Conservation (phyloP, 2,329 filamentous ascomycete species). For the Pestalotiopsis sp. region DNA sequence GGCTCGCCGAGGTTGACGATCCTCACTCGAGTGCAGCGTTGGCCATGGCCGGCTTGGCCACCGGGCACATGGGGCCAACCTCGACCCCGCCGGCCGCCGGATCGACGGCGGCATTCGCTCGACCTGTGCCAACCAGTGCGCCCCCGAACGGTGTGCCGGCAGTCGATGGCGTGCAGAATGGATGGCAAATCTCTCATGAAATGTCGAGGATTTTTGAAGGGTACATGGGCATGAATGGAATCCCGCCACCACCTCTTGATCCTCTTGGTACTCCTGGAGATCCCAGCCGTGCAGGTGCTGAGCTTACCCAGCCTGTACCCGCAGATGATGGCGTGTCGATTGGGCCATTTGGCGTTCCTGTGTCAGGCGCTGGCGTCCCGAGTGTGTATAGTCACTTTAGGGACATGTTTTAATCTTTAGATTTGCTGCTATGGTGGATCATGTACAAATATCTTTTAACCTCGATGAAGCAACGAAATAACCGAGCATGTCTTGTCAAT, state of each 20-base stretch:
- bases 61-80: constrained; percentile 33
- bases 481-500: background rate
- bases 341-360: constrained; percentile 8
- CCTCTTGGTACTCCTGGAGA: constrained; percentile 4
- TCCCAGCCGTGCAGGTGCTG: background rate
- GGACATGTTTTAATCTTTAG: constrained; percentile 27
- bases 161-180: constrained; percentile 38
- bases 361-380: constrained; percentile 15
- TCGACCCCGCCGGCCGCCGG: constrained; percentile 11
- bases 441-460: background rate
- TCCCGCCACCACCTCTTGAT: background rate
- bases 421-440: background rate
- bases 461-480: background rate
- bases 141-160: constrained; percentile 14
- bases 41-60: constrained; percentile 58
- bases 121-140: constrained; percentile 14
- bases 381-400: constrained; percentile 29
- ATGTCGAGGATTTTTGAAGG: constrained; percentile 53
- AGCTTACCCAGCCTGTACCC: constrained; percentile 6
- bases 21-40: constrained; percentile 54
- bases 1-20: constrained; percentile 58
- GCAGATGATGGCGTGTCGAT: constrained; percentile 11
- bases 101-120: constrained; percentile 1
- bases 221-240: constrained; percentile 31
- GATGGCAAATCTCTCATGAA: constrained; percentile 53